Percentiles rank a stretch among this genome's conserved stretches.
These are phyloP conservation scores for Cubamyces sp. DNA, from an alignment of 768 basidiomycete genomes.

Conservation along the genomic window DNA sequence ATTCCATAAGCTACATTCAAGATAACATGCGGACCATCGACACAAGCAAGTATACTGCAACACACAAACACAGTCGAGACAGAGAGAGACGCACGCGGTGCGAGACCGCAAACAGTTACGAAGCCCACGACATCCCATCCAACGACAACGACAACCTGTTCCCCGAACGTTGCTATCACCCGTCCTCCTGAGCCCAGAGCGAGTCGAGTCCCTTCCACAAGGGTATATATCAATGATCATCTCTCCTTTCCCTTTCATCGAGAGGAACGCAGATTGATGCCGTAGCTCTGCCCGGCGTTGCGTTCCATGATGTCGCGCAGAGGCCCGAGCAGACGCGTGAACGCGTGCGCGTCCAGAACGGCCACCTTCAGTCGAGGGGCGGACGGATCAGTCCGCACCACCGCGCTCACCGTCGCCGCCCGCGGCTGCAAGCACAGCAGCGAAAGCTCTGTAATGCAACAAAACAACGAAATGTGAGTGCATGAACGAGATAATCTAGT, in stretches of 20 bases:
- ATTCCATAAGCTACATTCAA: slow-evolving; percentile 24
- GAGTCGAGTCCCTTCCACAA: slow-evolving; percentile 1
- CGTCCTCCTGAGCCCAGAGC: not conserved
- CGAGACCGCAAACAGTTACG: not conserved
- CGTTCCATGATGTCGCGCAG: slow-evolving; percentile 93
- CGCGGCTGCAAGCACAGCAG: slow-evolving; percentile 87
- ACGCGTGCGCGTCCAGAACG: slow-evolving; percentile 89
- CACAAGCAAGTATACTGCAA: not conserved
- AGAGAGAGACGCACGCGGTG: not conserved
- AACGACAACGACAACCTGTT: not conserved
- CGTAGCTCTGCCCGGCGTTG: slow-evolving; percentile 79
- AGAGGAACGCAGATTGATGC: slow-evolving; percentile 15
- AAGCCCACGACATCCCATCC: not conserved
- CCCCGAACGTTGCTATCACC: too few species aligned
- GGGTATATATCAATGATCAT: slow-evolving; percentile 14
- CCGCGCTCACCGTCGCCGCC: slow-evolving; percentile 94
- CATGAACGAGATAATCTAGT: not conserved
- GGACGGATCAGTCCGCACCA: slow-evolving; percentile 50
- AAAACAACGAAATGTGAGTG: slow-evolving; percentile 7
- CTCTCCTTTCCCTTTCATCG: slow-evolving; percentile 20
- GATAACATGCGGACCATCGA: not conserved
- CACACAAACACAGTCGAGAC: slow-evolving; percentile 1
- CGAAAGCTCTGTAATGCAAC: slow-evolving; percentile 71
- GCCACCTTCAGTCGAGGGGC: slow-evolving; percentile 86
- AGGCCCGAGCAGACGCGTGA: slow-evolving; percentile 92